Percentiles rank a stretch among this genome's conserved stretches.
phyloP scores from a whole-genome alignment of 768 basidiomycete species.

The Phlebiopsis gigantea region DNA sequence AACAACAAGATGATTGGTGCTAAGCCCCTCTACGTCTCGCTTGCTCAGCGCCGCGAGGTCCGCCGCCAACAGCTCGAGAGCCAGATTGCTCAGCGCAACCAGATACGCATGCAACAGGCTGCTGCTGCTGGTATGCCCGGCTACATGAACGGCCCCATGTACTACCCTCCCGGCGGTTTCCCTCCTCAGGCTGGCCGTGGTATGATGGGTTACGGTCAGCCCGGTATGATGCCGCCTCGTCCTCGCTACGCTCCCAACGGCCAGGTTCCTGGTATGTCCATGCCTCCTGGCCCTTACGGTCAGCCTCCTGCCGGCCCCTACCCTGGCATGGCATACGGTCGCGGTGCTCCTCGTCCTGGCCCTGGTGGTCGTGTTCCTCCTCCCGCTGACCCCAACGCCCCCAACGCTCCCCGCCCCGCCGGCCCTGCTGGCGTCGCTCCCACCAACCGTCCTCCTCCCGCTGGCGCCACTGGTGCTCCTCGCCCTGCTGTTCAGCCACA shows the following conservation, averaged over 20 bases:
- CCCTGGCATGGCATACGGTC: constrained; percentile 63
- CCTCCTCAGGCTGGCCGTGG: constrained; percentile 72
- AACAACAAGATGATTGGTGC: constrained; percentile 99
- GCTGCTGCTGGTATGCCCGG: constrained; percentile 83
- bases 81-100: constrained; percentile 97
- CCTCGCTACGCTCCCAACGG: constrained; percentile 75
- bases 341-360: constrained; percentile 56
- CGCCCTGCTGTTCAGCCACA: constrained; percentile 26
- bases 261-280: constrained; percentile 72
- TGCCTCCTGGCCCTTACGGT: constrained; percentile 60
- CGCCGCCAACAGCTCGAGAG: constrained; percentile 98
- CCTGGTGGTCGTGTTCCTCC: constrained; percentile 71
- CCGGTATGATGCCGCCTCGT: constrained; percentile 84
- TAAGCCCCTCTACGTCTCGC: constrained; percentile 97
- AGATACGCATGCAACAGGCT: constrained; percentile 94
- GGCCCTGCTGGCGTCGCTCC: constrained; percentile 45
- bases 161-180: constrained; percentile 80
- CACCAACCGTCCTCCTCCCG: constrained; percentile 47
- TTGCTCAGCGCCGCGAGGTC: constrained; percentile 97
- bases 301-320: constrained; percentile 72
- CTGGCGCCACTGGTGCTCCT: constrained; percentile 33
- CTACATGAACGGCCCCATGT: constrained; percentile 82
- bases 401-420: constrained; percentile 54
- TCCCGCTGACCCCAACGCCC: constrained; percentile 60
- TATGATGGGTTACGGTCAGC: constrained; percentile 78